Percentiles rank a stretch among this genome's conserved stretches.
These are phyloP conservation scores for Botrytis byssoidea DNA, from an alignment of 2,329 filamentous ascomycete genomes.

Conservation along the genomic window DNA sequence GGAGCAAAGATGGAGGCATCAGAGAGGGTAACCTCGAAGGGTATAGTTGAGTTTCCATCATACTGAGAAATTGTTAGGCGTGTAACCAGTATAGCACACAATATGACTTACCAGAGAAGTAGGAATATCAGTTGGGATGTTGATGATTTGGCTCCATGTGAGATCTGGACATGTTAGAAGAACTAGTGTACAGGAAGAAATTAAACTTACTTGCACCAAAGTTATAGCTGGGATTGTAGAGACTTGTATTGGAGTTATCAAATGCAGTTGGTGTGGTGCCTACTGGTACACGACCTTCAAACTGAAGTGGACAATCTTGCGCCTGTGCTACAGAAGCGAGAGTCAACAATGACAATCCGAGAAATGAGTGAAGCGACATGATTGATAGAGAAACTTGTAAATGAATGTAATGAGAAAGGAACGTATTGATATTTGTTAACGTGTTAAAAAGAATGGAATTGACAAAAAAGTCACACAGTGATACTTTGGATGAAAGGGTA, in stretches of 20 bases:
- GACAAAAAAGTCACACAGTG: not conserved
- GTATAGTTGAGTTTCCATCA: conserved; percentile 21
- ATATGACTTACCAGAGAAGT: conserved; percentile 41
- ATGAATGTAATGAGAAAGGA: conserved; percentile 9
- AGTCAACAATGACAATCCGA: conserved; percentile 22
- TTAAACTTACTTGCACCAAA: conserved; percentile 46
- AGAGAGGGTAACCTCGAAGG: conserved; percentile 29
- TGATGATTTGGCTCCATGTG: conserved; percentile 50
- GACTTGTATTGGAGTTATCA: conserved; percentile 41
- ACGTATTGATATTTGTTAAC: not conserved
- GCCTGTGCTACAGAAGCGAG: conserved; percentile 29
- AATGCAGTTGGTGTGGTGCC: conserved; percentile 44
- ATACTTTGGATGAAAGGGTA: conserved; percentile 18
- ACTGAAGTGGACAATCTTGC: conserved; percentile 44
- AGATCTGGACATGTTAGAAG: conserved; percentile 40
- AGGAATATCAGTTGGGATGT: conserved; percentile 44
- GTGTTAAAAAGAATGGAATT: conserved; percentile 9
- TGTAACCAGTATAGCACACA: conserved; percentile 21
- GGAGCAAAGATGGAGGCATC: conserved; percentile 61
- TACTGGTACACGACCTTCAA: conserved; percentile 48
- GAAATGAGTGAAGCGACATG: conserved; percentile 20
- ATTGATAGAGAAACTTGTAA: conserved; percentile 13
- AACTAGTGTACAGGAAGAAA: no score
- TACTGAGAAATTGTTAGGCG: conserved; percentile 22
- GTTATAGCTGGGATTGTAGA: conserved; percentile 53